phyloP scores from a whole-genome alignment of 202 grass and related monocot genomes.

The Cymbopogon flexuosus region DNA sequence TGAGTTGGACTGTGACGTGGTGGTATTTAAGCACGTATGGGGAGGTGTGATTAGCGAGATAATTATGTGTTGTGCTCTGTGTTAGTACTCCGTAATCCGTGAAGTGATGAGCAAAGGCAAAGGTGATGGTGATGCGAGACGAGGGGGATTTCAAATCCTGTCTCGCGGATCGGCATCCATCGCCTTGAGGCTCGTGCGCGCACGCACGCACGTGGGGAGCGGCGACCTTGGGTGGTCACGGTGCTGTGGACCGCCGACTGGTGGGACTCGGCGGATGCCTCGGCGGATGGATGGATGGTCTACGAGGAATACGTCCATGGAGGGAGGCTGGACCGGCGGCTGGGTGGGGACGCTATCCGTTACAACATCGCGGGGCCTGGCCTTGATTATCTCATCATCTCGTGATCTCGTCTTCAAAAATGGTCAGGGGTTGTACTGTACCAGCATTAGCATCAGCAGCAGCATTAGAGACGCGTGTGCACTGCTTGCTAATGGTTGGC shows the following conservation, averaged over 20 bases:
- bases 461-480: neutral
- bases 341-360: slow-evolving; percentile 31
- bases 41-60: slow-evolving; percentile 26
- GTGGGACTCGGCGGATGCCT: too few relatives aligned
- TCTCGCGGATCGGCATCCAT: neutral
- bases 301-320: neutral
- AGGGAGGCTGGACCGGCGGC: neutral
- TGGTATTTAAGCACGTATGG: slow-evolving; percentile 38
- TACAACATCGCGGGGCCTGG: neutral
- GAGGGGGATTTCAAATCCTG: slow-evolving; percentile 31
- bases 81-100: neutral
- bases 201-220: neutral
- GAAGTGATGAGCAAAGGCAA: neutral
- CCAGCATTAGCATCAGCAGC: too few relatives aligned
- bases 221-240: neutral
- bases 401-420: neutral
- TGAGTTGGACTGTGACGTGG: neutral
- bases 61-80: slow-evolving; percentile 9
- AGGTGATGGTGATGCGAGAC: neutral
- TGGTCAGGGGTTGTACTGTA: neutral
- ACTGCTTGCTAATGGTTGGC: too few relatives aligned
- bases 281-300: neutral
- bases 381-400: slow-evolving; percentile 27
- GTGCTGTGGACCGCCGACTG: neutral
- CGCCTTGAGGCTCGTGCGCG: neutral